A percentile compares a stretch with the other conserved stretches of the same genome.
phyloP scores from a whole-genome alignment of 2,329 filamentous ascomycete species.

The Aspergillus texensis region DNA sequence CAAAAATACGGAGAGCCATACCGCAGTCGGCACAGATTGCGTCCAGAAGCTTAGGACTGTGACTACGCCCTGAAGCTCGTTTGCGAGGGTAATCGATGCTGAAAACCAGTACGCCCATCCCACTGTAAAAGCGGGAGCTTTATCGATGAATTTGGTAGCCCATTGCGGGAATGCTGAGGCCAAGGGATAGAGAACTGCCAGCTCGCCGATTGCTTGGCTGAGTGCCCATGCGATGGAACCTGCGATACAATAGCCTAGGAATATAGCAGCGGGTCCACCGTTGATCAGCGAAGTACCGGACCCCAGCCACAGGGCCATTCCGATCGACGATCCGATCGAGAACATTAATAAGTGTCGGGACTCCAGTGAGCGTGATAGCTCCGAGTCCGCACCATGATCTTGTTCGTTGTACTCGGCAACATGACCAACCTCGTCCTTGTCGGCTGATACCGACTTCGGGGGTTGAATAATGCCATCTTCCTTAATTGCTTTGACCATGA shows the following conservation, averaged over 20 bases:
- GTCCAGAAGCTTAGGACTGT: slow-evolving; percentile 52
- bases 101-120: slow-evolving; percentile 53
- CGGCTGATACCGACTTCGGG: not conserved
- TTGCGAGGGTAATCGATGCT: slow-evolving; percentile 49
- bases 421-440: not conserved
- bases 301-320: slow-evolving; percentile 53
- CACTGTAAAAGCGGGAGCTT: slow-evolving; percentile 47
- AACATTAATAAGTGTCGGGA: slow-evolving; percentile 45
- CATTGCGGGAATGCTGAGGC: slow-evolving; percentile 51
- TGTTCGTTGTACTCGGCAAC: not conserved
- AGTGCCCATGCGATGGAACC: slow-evolving; percentile 46
- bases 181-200: slow-evolving; percentile 51
- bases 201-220: slow-evolving; percentile 49
- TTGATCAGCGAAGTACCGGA: slow-evolving; percentile 43
- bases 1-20: slow-evolving; percentile 49
- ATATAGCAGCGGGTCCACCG: slow-evolving; percentile 49
- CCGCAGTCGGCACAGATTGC: slow-evolving; percentile 43
- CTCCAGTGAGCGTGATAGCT: slow-evolving; percentile 44
- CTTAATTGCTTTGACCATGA: not conserved
- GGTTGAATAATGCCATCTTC: not conserved
- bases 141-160: slow-evolving; percentile 48
- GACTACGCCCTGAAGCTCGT: slow-evolving; percentile 44
- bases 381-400: slow-evolving; percentile 25
- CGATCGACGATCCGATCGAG: slow-evolving; percentile 44
- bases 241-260: slow-evolving; percentile 47